Evolutionary conservation across 371 early-diverging fungal species (phyloP).

Genomic region (Apophysomyces trapeziformis): DNA sequence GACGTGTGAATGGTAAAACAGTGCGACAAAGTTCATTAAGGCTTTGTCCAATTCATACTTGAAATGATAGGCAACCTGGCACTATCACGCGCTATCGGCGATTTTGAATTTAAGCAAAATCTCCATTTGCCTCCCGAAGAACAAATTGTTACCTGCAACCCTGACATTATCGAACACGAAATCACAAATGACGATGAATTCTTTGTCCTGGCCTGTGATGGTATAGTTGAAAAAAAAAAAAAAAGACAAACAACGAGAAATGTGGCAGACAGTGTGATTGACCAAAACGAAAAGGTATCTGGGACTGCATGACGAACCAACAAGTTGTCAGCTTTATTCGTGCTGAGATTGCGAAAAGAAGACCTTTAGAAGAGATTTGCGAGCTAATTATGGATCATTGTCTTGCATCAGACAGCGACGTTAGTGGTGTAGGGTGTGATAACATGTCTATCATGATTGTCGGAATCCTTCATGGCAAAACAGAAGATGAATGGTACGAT

Average conservation of each 20-base stretch:
- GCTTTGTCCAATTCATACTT: background rate
- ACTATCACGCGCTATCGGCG: conserved; percentile 95
- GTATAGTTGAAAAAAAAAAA: conserved; percentile 38
- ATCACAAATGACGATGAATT: conserved; percentile 85
- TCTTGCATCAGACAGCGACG: conserved; percentile 83
- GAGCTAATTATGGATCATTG: conserved; percentile 93
- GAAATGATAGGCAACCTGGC: conserved; percentile 78
- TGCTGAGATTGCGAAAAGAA: conserved; percentile 59
- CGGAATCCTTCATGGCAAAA: conserved; percentile 80
- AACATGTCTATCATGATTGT: conserved; percentile 98
- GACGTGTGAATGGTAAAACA: conserved; percentile 90
- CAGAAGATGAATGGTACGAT: conserved; percentile 75
- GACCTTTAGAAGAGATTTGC: conserved; percentile 69
- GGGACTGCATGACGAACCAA: conserved; percentile 96
- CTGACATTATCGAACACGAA: conserved; percentile 75
- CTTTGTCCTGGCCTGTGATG: conserved; percentile 95
- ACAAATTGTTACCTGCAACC: conserved; percentile 91
- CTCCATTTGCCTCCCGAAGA: conserved; percentile 73
- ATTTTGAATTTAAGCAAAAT: conserved; percentile 96
- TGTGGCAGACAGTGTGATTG: conserved; percentile 41
- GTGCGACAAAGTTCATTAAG: background rate
- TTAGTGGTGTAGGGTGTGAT: conserved; percentile 93
- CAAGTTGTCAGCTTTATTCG: conserved; percentile 87
- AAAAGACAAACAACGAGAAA: conserved; percentile 45
- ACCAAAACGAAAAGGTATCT: conserved; percentile 28